Base-by-base conservation (phyloP, 805 yeast genomes). In the Grigorovia transvaalensis region DNA sequence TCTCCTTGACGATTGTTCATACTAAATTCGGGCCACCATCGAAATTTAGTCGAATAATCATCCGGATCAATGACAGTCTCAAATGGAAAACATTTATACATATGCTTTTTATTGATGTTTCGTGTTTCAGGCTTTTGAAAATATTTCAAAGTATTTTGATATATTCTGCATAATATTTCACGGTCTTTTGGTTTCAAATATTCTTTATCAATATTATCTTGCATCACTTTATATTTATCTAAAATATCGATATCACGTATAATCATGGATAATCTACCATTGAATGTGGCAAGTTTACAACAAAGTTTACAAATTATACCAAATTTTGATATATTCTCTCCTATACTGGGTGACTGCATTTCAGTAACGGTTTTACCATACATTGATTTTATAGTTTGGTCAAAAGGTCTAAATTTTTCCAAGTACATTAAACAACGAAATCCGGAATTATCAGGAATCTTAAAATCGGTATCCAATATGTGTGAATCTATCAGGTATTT, bases 291-390 rank as follows among this genome's bases (percentile, higher is more conserved):
- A 11, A 53, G 51, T 44, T 61, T 63, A 4, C 63, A 40, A 8
- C 54, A 47, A 44, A 65, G 20, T 41, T 56, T 53, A 51, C 65
- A 61, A 2, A 65, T 54, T 11, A 65, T 62, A 30, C 68, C 66
- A 15, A 51, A 49, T 17, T 53, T 54, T 1, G 67, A 55, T 13
- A 63, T 44, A 51, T 63, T 65, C 13, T 51, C 59, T 9, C 55
- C 18, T 27, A n/a, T 56, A 17, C 51, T 45, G 12, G 45, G 47
- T 8, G 11, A n/a, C 7, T 27, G 8, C 18, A 51, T 13, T 13
- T 44, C 40, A 12, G 12, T 1, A 1, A 50, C n/a, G 8, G 30
- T 42, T 12, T 50, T 40, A 11, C 54, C 57, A 49, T 51, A 57
- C 9, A 55, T 41, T 9, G 35, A 33, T 17, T 47, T 33, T 47